phyloP scores from a whole-genome alignment of 179 eudicot genomes.

The Actinidia arguta region DNA sequence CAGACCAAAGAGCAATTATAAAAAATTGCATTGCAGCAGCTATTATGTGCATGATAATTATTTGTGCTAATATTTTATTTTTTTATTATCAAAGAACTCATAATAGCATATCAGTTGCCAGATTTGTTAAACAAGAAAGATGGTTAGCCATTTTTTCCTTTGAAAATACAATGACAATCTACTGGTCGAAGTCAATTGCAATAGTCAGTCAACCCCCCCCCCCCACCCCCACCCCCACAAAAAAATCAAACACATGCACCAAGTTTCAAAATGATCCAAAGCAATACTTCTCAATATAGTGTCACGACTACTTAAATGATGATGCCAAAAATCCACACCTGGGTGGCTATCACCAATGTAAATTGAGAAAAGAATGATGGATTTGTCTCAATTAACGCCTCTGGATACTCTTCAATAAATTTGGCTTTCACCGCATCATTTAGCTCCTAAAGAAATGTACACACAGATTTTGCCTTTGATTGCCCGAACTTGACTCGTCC shows the following conservation, averaged over 20 bases:
- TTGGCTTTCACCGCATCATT: slow-evolving; percentile 97
- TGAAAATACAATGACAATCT: neutral
- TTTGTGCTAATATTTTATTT: neutral
- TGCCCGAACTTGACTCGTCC: slow-evolving; percentile 86
- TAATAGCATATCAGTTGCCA: neutral
- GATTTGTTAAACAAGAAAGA: neutral
- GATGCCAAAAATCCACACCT: slow-evolving; percentile 50
- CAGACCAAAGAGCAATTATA: neutral
- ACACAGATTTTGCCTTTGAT: slow-evolving; percentile 92
- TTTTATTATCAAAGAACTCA: neutral
- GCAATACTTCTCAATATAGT: neutral
- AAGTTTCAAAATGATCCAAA: neutral
- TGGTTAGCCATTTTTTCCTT: neutral
- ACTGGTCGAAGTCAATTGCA: neutral
- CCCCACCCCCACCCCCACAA: no score
- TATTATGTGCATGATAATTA: neutral
- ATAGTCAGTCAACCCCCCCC: neutral
- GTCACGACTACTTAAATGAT: neutral
- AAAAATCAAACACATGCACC: neutral
- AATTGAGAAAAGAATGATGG: slow-evolving; percentile 93
- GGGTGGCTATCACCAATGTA: slow-evolving; percentile 92
- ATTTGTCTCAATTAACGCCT: slow-evolving; percentile 72
- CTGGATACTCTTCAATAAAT: slow-evolving; percentile 86
- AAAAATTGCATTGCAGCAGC: neutral
- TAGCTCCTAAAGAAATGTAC: slow-evolving; percentile 91